Base-by-base conservation (phyloP, 768 basidiomycete genomes). In the Phaeotremella skinneri region DNA sequence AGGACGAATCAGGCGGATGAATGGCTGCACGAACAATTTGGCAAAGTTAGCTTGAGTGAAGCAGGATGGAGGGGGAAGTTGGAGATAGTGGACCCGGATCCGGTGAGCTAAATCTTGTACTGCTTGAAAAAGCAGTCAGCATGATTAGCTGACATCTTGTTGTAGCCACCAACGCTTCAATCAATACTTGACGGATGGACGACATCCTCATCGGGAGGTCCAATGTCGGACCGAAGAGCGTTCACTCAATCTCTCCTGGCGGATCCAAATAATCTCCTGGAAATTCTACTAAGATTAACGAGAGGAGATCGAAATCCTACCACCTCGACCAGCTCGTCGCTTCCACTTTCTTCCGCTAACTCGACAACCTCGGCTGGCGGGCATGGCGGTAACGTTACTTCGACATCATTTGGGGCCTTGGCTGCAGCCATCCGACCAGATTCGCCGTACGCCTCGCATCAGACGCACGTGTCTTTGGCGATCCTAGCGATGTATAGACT, bases 1-100 rank as follows among this genome's bases (percentile, higher is more conserved):
- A 90, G 91, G 76, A 87, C 88, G 6, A 94, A 94, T 29, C 89
- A 93, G 72, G 84, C 93, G 23, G 90, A 94, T 67, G 91, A 92
- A 37, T 98, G 93, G 93, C 54, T 77, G 49, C 55, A 42, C n/a
- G 67, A 74, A 43, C 67, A 72, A 60, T 56, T 67, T 52, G 56
- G 69, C 59, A 59, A 59, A 41, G 55, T 43, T 27, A 34, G 39
- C 42, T 57, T 58, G 39, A 48, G 58, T 52, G 60, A 62, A 52
- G 23, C 67, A 37, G 75, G 69, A 81, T 99, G 96, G 96, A 88
- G 89, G 78, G 91, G 87, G 79, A 94, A 93, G 78, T 88, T 98
- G 55, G 82, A 85, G 37, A 88, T 98, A 23, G 83, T 84, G 27
- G 93, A 98, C 80, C 94, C 96, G 57, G 96, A 99, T 79, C 89